Evolutionary conservation across 768 basidiomycete species (phyloP).

Genomic region (Sutorius australiensis): DNA sequence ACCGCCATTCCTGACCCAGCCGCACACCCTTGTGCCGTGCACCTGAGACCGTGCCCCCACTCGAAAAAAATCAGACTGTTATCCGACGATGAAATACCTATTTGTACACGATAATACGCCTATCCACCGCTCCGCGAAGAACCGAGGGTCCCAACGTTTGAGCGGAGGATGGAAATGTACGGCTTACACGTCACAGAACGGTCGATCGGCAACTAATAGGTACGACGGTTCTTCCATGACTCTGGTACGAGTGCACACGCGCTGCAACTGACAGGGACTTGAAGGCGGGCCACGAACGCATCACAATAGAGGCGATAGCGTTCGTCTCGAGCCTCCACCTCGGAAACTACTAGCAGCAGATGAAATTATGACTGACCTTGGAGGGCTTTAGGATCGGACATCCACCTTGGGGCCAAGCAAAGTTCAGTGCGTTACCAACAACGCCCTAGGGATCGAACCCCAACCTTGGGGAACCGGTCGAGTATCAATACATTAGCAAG

Average conservation of each 20-base stretch:
- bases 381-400: no score
- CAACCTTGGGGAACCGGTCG: no score
- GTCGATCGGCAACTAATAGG: background rate
- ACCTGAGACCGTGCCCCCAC: background rate
- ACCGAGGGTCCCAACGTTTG: background rate
- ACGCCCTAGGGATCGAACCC: no score
- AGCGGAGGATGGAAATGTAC: background rate
- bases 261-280: no score
- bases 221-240: background rate
- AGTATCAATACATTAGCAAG: background rate
- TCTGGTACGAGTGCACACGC: background rate
- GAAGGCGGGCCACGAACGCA: no score
- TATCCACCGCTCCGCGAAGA: background rate
- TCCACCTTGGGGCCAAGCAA: no score
- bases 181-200: background rate
- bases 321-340: no score
- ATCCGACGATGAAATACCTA: background rate
- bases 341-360: no score
- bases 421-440: no score
- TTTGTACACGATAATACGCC: background rate
- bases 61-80: background rate
- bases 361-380: no score
- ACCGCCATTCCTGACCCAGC: background rate
- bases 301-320: no score
- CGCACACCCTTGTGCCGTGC: background rate